Percentiles rank a stretch among this genome's conserved stretches.
Evolutionary conservation across 768 basidiomycete genomes (phyloP).

Genomic region (Suillus alpinus): DNA sequence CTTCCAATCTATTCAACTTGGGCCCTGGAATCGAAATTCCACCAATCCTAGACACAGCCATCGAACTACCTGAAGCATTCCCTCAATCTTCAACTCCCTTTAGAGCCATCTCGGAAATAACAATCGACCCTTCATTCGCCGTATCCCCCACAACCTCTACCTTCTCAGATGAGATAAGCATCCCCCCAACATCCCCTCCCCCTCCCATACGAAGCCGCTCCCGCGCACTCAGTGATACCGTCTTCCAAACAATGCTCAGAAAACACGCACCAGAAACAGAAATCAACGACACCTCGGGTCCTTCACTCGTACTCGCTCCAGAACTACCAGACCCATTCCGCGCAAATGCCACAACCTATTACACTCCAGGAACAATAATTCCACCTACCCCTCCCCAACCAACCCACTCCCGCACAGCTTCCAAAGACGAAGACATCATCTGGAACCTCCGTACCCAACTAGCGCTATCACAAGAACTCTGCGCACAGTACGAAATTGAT

Average conservation of each 20-base stretch:
- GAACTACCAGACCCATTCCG: conserved; percentile 78
- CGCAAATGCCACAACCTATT: conserved; percentile 71
- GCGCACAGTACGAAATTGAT: conserved; percentile 74
- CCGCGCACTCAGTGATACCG: conserved; percentile 62
- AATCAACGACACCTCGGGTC: conserved; percentile 55
- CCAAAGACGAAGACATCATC: conserved; percentile 70
- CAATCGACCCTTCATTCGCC: conserved; percentile 53
- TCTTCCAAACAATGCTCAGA: conserved; percentile 55
- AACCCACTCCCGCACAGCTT: conserved; percentile 55
- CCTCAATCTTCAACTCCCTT: conserved; percentile 13
- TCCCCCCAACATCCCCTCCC: conserved; percentile 22
- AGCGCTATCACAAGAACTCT: conserved; percentile 70
- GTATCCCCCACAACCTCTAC: conserved; percentile 49
- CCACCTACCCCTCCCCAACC: conserved; percentile 61
- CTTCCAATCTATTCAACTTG: conserved; percentile 56
- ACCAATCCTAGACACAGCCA: conserved; percentile 33
- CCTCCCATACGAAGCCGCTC: conserved; percentile 36
- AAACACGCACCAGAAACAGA: conserved; percentile 51
- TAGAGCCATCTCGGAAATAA: not conserved
- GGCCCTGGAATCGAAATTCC: conserved; percentile 56
- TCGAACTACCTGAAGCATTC: conserved; percentile 32
- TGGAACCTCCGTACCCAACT: conserved; percentile 74
- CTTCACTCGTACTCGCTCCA: conserved; percentile 45
- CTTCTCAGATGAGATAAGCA: conserved; percentile 41
- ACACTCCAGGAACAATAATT: conserved; percentile 71